Percentiles rank a stretch among this genome's conserved stretches.
Evolutionary conservation across 108 stramenopile species (phyloP).

Genomic region (Cyclotella choctawhatcheeana): DNA sequence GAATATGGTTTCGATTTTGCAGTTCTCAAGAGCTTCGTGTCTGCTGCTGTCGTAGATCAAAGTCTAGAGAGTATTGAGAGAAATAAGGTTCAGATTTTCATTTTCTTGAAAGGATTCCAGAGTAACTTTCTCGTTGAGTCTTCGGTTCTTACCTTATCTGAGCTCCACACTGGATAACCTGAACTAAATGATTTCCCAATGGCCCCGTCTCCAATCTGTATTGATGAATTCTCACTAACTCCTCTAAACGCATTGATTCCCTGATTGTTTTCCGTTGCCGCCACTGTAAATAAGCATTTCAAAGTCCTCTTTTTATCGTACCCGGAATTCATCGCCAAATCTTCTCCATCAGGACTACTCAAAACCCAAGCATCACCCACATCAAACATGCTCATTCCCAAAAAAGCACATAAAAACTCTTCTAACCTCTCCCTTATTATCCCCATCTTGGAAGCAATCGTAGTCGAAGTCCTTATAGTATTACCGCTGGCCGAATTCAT

Average conservation of each 20-base stretch:
- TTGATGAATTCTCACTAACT: conserved; percentile 51
- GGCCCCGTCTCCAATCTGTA: conserved; percentile 82
- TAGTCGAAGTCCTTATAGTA: conserved; percentile 31
- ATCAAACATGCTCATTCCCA: conserved; percentile 96
- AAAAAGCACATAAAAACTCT: conserved; percentile 92
- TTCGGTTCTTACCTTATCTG: conserved; percentile 62
- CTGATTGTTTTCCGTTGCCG: conserved; percentile 56
- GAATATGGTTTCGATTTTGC: conserved; percentile 75
- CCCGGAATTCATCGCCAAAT: not conserved
- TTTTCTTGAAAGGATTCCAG: too few species aligned
- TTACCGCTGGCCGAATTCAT: conserved; percentile 63
- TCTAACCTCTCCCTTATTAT: conserved; percentile 75
- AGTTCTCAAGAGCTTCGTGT: conserved; percentile 54
- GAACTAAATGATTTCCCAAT: conserved; percentile 83
- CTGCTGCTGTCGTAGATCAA: conserved; percentile 71
- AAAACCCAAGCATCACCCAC: conserved; percentile 92
- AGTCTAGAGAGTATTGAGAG: too few species aligned
- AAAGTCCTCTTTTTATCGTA: conserved; percentile 14
- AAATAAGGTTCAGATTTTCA: too few species aligned
- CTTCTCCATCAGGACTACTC: not conserved
- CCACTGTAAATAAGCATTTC: conserved; percentile 65
- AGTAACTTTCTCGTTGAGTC: not conserved
- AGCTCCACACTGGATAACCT: conserved; percentile 91
- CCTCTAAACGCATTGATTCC: conserved; percentile 59
- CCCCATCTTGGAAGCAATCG: conserved; percentile 37